Base-by-base conservation (phyloP, 208 protist species). In the Kentomonas sorsogonicus region DNA sequence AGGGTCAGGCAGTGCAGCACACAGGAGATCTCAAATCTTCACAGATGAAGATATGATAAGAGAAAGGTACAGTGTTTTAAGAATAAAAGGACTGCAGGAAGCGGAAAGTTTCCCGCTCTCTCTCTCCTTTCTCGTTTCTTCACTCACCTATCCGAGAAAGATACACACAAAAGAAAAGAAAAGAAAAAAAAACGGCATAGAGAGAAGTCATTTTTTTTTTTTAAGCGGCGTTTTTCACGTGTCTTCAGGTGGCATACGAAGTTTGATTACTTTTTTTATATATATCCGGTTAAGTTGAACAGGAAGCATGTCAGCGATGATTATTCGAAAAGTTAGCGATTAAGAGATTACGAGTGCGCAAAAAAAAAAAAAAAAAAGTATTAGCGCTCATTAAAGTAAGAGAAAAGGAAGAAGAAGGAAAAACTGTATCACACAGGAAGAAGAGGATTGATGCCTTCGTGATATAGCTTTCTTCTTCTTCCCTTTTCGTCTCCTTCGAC, bases 181-280 rank as follows among this genome's bases (percentile, higher is more conserved):
- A 15, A 56, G n/a, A 56, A 56, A 56, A 56, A 56, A 53, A 53
- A 53, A 53, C 6, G 43, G 23, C 9, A 16, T 47, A 16, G n/a
- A 4, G 23, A 5, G 7, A 20, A n/a, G 23, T n/a, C 7, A 31
- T 27, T 3, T 48, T 30, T 48, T 48, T 48, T 4, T 43, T 43
- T 4, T 43, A 22, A n/a, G 3, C 18, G 15, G 5, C 18, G 4
- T 43, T 43, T 4, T 43, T 43, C 15, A 22, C 5, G 3, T 43
- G 13, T 11, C 5, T 36, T 5, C 5, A 36, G n/a, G n/a, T n/a
- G n/a, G n/a, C n/a, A 15, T 15, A 36, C 7, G 11, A 36, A 36
- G 16, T 6, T 7, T 6, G 20, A 16, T 48, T 48, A 48, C 25
- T 25, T 13, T 48, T 7, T 29, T 33, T n/a, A n/a, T 52, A 30